Conservation (phyloP, 352 stramenopile species). For the Labyrinthula sp. region DNA sequence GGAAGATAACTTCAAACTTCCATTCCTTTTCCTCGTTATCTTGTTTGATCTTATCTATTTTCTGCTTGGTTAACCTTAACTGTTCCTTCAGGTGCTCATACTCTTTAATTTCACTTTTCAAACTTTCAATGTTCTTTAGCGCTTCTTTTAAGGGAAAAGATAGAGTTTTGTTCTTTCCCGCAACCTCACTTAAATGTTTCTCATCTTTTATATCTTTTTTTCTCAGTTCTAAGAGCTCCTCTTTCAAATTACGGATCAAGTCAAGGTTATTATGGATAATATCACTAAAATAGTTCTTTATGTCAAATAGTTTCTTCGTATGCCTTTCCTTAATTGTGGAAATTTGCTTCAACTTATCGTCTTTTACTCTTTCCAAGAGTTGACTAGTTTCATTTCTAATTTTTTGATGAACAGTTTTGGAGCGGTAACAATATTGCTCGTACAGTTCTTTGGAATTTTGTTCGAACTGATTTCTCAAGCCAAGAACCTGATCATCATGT, state of each 20-base stretch:
- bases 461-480: slow-evolving; percentile 68
- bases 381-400: slow-evolving; percentile 53
- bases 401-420: slow-evolving; percentile 46
- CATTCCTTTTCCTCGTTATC: no score
- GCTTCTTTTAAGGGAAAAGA: slow-evolving; percentile 70
- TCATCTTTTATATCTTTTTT: slow-evolving; percentile 77
- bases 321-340: slow-evolving; percentile 65
- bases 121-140: slow-evolving; percentile 37
- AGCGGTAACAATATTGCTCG: slow-evolving; percentile 36
- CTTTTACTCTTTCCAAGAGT: slow-evolving; percentile 63
- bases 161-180: slow-evolving; percentile 78
- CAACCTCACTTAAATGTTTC: slow-evolving; percentile 75
- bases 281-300: slow-evolving; percentile 90
- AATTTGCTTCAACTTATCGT: slow-evolving; percentile 71
- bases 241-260: slow-evolving; percentile 78
- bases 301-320: slow-evolving; percentile 74
- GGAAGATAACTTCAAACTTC: no score
- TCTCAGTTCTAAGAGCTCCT: slow-evolving; percentile 74
- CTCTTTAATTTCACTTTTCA: slow-evolving; percentile 39
- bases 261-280: slow-evolving; percentile 90
- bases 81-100: slow-evolving; percentile 44
- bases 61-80: slow-evolving; percentile 39
- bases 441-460: slow-evolving; percentile 62
- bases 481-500: slow-evolving; percentile 64
- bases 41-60: no score